Conservation (phyloP, 164 flowering plant species). For the Macadamia tetraphylla region DNA sequence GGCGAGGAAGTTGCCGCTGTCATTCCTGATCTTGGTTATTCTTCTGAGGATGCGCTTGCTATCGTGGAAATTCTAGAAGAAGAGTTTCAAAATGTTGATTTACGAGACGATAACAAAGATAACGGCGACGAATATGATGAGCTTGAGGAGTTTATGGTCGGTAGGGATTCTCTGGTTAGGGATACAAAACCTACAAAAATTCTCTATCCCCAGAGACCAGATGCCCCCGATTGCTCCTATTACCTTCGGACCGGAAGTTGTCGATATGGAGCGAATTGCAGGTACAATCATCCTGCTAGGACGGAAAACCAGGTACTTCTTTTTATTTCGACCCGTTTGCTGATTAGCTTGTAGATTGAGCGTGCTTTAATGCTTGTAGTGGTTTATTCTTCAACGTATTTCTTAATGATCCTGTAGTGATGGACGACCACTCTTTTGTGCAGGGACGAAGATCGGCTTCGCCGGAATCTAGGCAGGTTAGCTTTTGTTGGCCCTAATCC, state of each 20-base stretch:
- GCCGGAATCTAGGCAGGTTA: slow-evolving; percentile 10
- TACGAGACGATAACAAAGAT: slow-evolving; percentile 5
- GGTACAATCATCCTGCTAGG: slow-evolving; percentile 60
- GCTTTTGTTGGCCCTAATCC: background rate
- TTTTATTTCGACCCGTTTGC: background rate
- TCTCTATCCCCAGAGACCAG: slow-evolving; percentile 30
- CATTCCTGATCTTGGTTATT: too few species aligned
- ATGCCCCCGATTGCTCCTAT: slow-evolving; percentile 57
- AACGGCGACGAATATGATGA: slow-evolving; percentile 7
- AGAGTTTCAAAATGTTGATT: slow-evolving; percentile 10
- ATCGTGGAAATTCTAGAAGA: slow-evolving; percentile 12
- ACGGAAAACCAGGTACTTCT: slow-evolving; percentile 28
- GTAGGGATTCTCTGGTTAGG: background rate
- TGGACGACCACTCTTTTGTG: background rate
- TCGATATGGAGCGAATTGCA: slow-evolving; percentile 61
- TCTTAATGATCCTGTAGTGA: background rate
- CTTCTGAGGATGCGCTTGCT: too few species aligned
- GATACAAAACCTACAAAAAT: slow-evolving; percentile 4
- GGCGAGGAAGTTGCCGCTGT: too few species aligned
- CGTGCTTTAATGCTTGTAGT: too few species aligned
- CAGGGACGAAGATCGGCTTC: background rate
- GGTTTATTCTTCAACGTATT: background rate
- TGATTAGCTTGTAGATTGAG: background rate
- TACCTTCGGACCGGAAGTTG: slow-evolving; percentile 66
- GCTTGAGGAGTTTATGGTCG: background rate